phyloP scores from a whole-genome alignment of 2,329 filamentous ascomycete species.

The Thielaviopsis populi region DNA sequence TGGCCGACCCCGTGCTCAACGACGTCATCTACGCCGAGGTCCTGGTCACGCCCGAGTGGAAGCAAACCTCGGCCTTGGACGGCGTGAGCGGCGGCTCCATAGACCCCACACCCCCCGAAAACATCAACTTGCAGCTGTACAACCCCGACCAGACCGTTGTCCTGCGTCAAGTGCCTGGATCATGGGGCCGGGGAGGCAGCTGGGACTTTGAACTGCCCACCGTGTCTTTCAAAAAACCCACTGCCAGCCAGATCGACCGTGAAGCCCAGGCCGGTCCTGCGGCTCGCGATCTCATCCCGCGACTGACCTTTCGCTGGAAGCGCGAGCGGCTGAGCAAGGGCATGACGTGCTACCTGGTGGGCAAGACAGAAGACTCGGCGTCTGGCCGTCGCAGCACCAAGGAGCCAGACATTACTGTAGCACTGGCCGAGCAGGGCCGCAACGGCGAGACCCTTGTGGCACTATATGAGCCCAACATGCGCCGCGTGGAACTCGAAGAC shows the following conservation, averaged over 20 bases:
- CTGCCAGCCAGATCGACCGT: slow-evolving; percentile 61
- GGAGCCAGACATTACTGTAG: slow-evolving; percentile 92
- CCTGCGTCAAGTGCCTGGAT: slow-evolving; percentile 55
- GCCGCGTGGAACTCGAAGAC: slow-evolving; percentile 83
- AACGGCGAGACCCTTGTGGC: slow-evolving; percentile 49
- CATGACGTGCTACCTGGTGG: slow-evolving; percentile 75
- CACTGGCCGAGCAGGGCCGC: slow-evolving; percentile 60
- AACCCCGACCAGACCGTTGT: slow-evolving; percentile 75
- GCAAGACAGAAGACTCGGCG: slow-evolving; percentile 47
- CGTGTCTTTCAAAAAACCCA: slow-evolving; percentile 68
- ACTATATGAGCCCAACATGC: slow-evolving; percentile 85
- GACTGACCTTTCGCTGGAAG: slow-evolving; percentile 76
- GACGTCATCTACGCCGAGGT: slow-evolving; percentile 82
- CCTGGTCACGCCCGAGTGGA: slow-evolving; percentile 70
- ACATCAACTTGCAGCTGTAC: slow-evolving; percentile 79
- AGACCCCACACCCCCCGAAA: slow-evolving; percentile 37
- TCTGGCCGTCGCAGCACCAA: slow-evolving; percentile 59
- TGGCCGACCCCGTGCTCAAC: slow-evolving; percentile 67
- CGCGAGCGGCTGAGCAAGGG: slow-evolving; percentile 69
- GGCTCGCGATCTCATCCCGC: slow-evolving; percentile 44
- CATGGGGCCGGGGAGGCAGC: slow-evolving; percentile 63
- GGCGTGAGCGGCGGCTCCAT: slow-evolving; percentile 1
- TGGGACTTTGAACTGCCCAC: slow-evolving; percentile 93
- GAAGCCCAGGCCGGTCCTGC: slow-evolving; percentile 27
- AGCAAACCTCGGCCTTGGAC: slow-evolving; percentile 31